Conservation (phyloP, 495 filamentous ascomycete species). For the Penicillium lividum region DNA sequence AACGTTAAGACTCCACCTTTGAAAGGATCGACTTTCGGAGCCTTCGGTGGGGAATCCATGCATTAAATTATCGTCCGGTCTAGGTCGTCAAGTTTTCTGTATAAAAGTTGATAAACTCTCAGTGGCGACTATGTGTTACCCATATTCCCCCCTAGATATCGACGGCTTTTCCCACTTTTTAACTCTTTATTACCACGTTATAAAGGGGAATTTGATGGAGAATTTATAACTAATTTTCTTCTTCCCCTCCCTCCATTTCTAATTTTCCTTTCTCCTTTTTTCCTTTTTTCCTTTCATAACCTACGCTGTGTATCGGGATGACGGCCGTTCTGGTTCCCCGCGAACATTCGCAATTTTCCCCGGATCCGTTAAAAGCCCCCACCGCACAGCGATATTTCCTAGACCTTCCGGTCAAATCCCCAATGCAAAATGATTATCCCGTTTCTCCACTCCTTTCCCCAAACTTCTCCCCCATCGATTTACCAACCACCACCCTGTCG, state of each 20-base stretch:
- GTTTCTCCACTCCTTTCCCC: constrained; percentile 45
- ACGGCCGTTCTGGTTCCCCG: constrained; percentile 43
- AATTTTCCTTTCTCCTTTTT: neutral
- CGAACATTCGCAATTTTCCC: constrained; percentile 42
- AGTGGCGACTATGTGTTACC: constrained; percentile 1
- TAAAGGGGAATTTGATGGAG: no score
- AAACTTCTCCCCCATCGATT: constrained; percentile 32
- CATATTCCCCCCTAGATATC: no score
- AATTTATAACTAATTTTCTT: neutral
- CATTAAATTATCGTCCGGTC: constrained; percentile 5
- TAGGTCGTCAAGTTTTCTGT: neutral
- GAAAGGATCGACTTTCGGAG: neutral
- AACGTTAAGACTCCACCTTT: constrained; percentile 2
- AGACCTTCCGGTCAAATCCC: constrained; percentile 35
- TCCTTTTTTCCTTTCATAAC: neutral
- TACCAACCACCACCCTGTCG: constrained; percentile 65
- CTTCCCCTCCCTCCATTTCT: neutral
- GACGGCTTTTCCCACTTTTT: no score
- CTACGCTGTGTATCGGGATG: constrained; percentile 35
- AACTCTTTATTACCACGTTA: no score
- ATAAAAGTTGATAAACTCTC: neutral
- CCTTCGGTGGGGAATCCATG: neutral
- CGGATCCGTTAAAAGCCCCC: constrained; percentile 41
- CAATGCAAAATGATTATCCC: constrained; percentile 36
- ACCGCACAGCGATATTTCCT: constrained; percentile 49